Evolutionary conservation across 108 stramenopile genomes (phyloP), one percentile per base, ranked within the genome.

Genomic region (Cyclotella baltica): DNA sequence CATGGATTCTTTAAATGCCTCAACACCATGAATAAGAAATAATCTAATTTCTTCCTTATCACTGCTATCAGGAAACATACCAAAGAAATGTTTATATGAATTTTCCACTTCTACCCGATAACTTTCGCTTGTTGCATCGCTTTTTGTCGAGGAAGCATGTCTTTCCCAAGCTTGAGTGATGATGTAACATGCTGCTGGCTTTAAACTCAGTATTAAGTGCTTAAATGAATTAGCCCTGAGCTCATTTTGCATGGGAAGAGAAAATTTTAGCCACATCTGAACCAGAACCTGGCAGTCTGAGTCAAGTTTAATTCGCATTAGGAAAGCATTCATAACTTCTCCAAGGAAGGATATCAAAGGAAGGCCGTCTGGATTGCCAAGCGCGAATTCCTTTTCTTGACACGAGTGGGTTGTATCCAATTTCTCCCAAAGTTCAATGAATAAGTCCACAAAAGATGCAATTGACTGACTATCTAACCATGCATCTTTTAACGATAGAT

Each of bases 111-210:
- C 62, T 19, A 15, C 48, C 8, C 67, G 37, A 20, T 13, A 4
- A 15, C 38, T 16, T 29, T 18, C 43, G 11, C 5, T 27, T 13
- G 59, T 48, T 16, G 10, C 36, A 8, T 35, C 31, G 4, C 19
- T 6, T 29, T 28, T 53, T 19, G 48, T 51, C 18, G 19, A 4
- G 9, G 47, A 62, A 34, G 56, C 51, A 67, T 62, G 59, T 47
- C 56, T 72, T 38, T 80, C 78, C 78, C 78, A 80, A n/a, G 78
- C 78, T 51, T 80, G 65, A 0, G 72, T 67, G 25, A 78, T 46
- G 33, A 73, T 33, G 34, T 48, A 80, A 38, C 72, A 68, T 33
- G 78, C 67, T 62, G 71, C 66, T 29, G 46, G 72, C 3, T 53
- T 34, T 25, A 78, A 36, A 20, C 27, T 48, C 34, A 51, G 20